These are phyloP conservation scores for Xerocomellus amylosporus DNA, from an alignment of 768 basidiomycete genomes.

Conservation along the genomic window DNA sequence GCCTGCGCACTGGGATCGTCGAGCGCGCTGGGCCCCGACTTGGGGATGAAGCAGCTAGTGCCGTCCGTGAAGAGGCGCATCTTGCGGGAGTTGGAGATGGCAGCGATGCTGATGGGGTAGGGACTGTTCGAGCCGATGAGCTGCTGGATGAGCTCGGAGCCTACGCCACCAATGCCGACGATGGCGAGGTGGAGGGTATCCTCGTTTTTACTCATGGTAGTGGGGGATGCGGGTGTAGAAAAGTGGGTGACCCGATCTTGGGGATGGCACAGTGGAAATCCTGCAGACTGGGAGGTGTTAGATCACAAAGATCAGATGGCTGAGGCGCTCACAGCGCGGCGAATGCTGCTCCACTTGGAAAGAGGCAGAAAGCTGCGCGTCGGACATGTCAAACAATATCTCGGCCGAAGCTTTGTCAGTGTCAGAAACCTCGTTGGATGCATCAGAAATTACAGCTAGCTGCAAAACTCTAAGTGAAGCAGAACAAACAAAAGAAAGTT, in stretches of 20 bases:
- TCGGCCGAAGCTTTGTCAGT: slow-evolving; percentile 11
- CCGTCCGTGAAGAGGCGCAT: slow-evolving; percentile 52
- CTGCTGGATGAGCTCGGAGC: slow-evolving; percentile 81
- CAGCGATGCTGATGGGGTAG: slow-evolving; percentile 59
- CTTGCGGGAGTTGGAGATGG: slow-evolving; percentile 64
- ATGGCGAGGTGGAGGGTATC: slow-evolving; percentile 61
- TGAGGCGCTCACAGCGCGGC: slow-evolving; percentile 1
- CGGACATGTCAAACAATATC: background rate
- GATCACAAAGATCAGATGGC: slow-evolving; percentile 16
- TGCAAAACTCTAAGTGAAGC: no score
- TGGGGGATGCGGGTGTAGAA: background rate
- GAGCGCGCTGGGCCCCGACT: slow-evolving; percentile 49
- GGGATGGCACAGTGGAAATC: background rate
- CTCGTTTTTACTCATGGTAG: slow-evolving; percentile 18
- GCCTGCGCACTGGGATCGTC: slow-evolving; percentile 35
- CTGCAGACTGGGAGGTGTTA: background rate
- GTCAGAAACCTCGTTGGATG: background rate
- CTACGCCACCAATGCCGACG: slow-evolving; percentile 92
- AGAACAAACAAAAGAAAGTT: no score
- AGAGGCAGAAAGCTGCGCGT: background rate
- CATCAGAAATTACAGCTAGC: background rate
- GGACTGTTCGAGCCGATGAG: slow-evolving; percentile 56
- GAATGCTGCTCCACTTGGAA: background rate
- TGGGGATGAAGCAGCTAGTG: slow-evolving; percentile 38
- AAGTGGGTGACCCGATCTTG: background rate